Conservation (phyloP, 2,329 filamentous ascomycete genomes). For the Arthrobotrys sinensis region DNA sequence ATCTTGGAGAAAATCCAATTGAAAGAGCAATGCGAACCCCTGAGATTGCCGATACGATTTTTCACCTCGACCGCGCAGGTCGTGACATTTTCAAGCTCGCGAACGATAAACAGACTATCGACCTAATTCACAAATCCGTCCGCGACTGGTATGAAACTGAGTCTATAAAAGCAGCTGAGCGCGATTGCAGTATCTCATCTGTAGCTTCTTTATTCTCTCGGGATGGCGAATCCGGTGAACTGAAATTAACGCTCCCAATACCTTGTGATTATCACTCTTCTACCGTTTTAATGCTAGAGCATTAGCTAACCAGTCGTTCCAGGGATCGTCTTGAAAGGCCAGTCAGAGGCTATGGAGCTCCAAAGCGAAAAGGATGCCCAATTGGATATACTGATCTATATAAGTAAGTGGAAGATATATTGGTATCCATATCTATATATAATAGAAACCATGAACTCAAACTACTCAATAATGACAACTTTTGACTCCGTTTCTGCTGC, state of each 20-base stretch:
- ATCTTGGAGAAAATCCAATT: neutral
- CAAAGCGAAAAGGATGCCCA: slow-evolving; percentile 28
- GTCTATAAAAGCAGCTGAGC: slow-evolving; percentile 3
- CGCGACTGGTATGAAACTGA: slow-evolving; percentile 35
- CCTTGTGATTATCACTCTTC: slow-evolving; percentile 4
- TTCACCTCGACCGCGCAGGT: slow-evolving; percentile 12
- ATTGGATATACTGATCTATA: slow-evolving; percentile 19
- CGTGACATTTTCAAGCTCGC: slow-evolving; percentile 44
- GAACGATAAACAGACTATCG: slow-evolving; percentile 12
- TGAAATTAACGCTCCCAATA: slow-evolving; percentile 20
- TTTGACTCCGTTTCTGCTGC: neutral
- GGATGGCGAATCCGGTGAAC: slow-evolving; percentile 18
- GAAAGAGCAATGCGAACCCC: slow-evolving; percentile 17
- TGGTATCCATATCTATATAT: neutral
- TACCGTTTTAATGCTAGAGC: neutral
- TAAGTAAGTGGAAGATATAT: neutral
- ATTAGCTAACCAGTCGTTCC: neutral
- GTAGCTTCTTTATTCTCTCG: slow-evolving; percentile 20
- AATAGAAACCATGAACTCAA: neutral
- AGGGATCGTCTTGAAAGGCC: slow-evolving; percentile 20
- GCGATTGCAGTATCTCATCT: neutral
- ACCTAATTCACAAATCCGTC: slow-evolving; percentile 37
- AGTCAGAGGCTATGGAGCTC: slow-evolving; percentile 2
- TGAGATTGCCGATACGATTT: slow-evolving; percentile 35
- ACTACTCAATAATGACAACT: neutral